Conservation (phyloP, 2,329 filamentous ascomycete genomes). For the Nothopassalora personata region DNA sequence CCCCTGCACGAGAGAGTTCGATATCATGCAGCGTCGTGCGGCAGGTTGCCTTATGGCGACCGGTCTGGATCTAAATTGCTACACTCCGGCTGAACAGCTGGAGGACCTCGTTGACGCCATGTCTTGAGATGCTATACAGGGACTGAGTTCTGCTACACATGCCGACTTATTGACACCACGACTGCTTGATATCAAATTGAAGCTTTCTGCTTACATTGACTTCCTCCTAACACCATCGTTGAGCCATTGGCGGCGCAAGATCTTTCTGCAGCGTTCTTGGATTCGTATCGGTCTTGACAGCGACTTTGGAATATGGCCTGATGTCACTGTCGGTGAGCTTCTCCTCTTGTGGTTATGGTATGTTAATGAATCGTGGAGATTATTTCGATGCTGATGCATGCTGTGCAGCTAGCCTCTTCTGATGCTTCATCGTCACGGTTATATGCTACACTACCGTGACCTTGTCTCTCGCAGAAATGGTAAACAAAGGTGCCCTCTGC, state of each 20-base stretch:
- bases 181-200: too few species aligned
- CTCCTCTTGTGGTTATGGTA: slow-evolving; percentile 15
- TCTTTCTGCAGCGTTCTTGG: slow-evolving; percentile 13
- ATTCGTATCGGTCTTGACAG: slow-evolving; percentile 15
- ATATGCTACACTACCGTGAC: slow-evolving; percentile 17
- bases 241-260: slow-evolving; percentile 3
- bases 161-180: too few species aligned
- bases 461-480: slow-evolving; percentile 20
- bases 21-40: neutral
- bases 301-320: slow-evolving; percentile 19
- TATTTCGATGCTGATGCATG: neutral
- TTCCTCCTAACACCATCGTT: too few species aligned
- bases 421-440: slow-evolving; percentile 16
- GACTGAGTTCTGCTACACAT: too few species aligned
- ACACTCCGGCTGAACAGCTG: too few species aligned
- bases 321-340: slow-evolving; percentile 12
- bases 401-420: slow-evolving; percentile 3
- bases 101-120: too few species aligned
- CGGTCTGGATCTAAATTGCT: too few species aligned
- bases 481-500: too few species aligned
- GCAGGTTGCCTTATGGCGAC: neutral
- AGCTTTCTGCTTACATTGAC: too few species aligned
- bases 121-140: too few species aligned
- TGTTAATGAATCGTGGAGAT: slow-evolving; percentile 2
- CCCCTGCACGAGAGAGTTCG: neutral